These are phyloP conservation scores for Panicum miliaceum DNA, from an alignment of 176 grass and related monocot species.

Conservation along the genomic window DNA sequence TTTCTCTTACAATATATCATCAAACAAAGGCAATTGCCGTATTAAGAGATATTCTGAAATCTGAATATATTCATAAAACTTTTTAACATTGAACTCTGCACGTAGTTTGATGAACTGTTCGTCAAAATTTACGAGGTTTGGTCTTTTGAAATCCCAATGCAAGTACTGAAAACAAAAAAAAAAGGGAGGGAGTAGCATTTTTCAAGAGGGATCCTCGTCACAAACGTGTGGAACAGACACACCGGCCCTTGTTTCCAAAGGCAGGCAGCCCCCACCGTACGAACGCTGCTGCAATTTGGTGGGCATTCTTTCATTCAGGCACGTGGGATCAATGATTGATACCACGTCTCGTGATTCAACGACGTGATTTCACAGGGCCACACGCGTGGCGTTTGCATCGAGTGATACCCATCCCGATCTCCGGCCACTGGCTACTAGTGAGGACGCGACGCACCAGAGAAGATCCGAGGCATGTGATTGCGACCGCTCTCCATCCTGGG, in stretches of 20 bases:
- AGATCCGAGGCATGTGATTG: neutral
- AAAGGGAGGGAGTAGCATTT: neutral
- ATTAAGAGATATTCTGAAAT: neutral
- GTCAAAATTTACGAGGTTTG: neutral
- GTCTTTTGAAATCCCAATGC: no score
- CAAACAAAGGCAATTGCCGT: neutral
- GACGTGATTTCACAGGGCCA: neutral
- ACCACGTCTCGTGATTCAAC: neutral
- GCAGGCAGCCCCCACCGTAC: neutral
- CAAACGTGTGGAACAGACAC: neutral
- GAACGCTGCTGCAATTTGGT: neutral
- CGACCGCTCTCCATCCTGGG: neutral
- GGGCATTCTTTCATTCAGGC: neutral
- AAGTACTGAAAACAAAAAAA: no score
- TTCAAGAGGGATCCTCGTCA: neutral
- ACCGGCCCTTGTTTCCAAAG: neutral
- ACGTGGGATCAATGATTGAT: neutral
- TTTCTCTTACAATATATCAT: neutral
- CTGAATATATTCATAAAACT: neutral
- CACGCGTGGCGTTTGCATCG: neutral
- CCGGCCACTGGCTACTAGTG: neutral
- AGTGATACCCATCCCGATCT: neutral
- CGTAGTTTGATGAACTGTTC: neutral
- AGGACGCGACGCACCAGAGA: neutral
- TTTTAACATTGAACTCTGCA: neutral